phyloP scores from a whole-genome alignment of 108 stramenopile species.

The Cylindrotheca closterium region DNA sequence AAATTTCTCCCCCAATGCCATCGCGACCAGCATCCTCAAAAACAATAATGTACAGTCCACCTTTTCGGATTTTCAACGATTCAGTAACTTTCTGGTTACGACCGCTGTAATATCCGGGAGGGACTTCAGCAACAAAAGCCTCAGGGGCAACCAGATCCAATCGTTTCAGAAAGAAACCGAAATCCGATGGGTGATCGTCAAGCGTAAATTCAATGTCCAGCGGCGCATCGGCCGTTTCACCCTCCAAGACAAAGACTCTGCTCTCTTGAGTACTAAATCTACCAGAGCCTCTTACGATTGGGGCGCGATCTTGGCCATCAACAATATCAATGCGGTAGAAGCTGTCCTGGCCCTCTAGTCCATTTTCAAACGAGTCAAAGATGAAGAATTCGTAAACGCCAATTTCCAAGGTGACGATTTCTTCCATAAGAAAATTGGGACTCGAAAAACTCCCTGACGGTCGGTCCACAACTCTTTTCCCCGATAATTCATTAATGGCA shows the following conservation, averaged over 20 bases:
- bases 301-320: not conserved
- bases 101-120: not conserved
- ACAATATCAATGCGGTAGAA: conserved; percentile 12
- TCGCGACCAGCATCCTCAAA: conserved; percentile 19
- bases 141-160: conserved; percentile 16
- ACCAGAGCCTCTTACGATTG: conserved; percentile 23
- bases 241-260: conserved; percentile 20
- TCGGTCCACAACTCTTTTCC: conserved; percentile 7
- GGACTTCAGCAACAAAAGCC: conserved; percentile 15
- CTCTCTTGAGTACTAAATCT: conserved; percentile 4
- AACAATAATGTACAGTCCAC: conserved; percentile 15
- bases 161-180: conserved; percentile 24
- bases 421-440: conserved; percentile 7
- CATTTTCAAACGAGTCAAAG: conserved; percentile 24
- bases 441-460: conserved; percentile 19
- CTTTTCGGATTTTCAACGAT: conserved; percentile 11
- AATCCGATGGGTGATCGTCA: conserved; percentile 12
- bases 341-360: conserved; percentile 8
- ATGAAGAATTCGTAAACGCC: conserved; percentile 30
- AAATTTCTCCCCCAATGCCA: conserved; percentile 20
- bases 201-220: conserved; percentile 11
- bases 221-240: conserved; percentile 7
- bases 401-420: conserved; percentile 2
- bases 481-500: conserved; percentile 14
- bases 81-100: not conserved